These are phyloP conservation scores for Dittrichia graveolens DNA, from an alignment of 129 eudicot species.

Conservation along the genomic window DNA sequence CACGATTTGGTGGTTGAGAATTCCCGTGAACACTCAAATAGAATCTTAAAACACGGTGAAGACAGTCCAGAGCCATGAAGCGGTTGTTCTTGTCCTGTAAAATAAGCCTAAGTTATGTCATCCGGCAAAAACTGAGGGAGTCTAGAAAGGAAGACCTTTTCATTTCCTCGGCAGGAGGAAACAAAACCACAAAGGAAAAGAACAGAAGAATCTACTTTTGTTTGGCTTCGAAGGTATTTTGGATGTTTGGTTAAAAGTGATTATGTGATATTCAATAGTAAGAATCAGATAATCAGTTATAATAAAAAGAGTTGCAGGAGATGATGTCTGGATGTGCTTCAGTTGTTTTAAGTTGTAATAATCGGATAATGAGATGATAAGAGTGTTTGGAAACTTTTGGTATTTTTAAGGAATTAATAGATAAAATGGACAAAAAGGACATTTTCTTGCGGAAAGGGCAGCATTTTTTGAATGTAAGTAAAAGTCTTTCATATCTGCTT, in stretches of 20 bases:
- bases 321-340: conserved; percentile 6
- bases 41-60: conserved; percentile 92
- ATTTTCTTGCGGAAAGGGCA: not conserved
- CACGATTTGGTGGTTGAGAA: conserved; percentile 88
- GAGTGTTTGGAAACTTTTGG: not conserved
- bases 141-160: conserved; percentile 13
- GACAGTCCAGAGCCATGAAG: conserved; percentile 97
- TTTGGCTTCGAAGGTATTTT: not conserved
- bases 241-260: not conserved
- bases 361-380: not conserved
- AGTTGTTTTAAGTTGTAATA: not conserved
- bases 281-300: not conserved
- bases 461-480: not conserved
- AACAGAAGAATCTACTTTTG: not conserved
- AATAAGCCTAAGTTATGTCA: conserved; percentile 21
- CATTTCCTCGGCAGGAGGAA: not conserved
- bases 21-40: conserved; percentile 89
- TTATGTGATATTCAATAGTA: conserved; percentile 7
- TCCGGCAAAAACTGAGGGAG: not conserved
- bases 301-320: not conserved
- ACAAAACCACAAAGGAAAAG: not conserved
- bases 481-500: not conserved
- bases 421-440: conserved; percentile 4
- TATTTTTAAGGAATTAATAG: not conserved
- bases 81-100: conserved; percentile 97